These are phyloP conservation scores for Tricholoma terreum DNA, from an alignment of 768 basidiomycete genomes.

Conservation along the genomic window DNA sequence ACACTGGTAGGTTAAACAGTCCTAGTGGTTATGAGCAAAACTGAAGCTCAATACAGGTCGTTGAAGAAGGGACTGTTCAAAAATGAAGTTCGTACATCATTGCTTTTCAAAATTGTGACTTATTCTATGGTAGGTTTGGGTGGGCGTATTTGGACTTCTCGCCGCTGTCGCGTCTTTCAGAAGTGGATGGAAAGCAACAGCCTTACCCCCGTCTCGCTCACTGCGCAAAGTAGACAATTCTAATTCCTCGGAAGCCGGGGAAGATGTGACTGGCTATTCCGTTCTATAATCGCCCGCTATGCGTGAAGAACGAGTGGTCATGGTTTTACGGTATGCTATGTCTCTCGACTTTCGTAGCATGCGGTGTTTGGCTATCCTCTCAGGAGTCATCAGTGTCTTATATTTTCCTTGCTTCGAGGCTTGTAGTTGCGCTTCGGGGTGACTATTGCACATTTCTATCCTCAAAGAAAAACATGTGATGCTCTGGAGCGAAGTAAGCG, in stretches of 20 bases:
- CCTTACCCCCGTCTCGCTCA: conserved; percentile 27
- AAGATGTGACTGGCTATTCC: conserved; percentile 24
- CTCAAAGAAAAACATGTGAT: too few relatives aligned
- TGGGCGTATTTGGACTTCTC: conserved; percentile 39
- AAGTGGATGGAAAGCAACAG: conserved; percentile 70
- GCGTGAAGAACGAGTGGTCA: background rate
- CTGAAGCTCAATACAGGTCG: conserved; percentile 48
- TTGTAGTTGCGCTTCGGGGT: too few relatives aligned
- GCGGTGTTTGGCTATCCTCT: background rate
- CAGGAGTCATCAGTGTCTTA: background rate
- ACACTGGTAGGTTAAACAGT: conserved; percentile 62
- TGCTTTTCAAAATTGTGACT: background rate
- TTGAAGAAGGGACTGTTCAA: conserved; percentile 62
- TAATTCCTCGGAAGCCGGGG: conserved; percentile 6
- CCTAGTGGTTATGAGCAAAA: background rate
- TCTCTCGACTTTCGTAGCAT: background rate
- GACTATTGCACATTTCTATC: too few relatives aligned
- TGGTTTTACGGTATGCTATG: background rate
- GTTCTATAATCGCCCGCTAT: background rate
- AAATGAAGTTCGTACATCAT: conserved; percentile 49
- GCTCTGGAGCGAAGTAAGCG: too few relatives aligned
- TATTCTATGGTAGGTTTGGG: conserved; percentile 32
- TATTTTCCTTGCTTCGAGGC: background rate
- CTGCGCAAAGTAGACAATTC: conserved; percentile 19
- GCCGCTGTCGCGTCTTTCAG: conserved; percentile 62